Evolutionary conservation across 352 stramenopile species (phyloP), one percentile per base, ranked within the genome.

Genomic region (Globisporangium perplexum): DNA sequence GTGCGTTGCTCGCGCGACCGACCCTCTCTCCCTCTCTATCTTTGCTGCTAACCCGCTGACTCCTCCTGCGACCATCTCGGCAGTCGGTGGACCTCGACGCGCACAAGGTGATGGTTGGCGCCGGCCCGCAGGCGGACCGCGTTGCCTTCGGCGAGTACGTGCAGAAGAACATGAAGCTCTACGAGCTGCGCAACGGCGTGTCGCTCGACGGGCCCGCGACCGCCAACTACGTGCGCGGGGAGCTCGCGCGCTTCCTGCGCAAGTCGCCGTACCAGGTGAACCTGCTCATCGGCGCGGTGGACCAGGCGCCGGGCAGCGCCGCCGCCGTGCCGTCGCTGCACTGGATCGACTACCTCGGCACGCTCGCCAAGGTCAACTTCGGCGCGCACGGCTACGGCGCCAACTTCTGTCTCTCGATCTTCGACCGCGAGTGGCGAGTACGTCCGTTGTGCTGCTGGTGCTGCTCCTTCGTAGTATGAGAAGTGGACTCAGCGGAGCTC

Each of bases 121-220:
- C 74, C 5, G 86, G 86, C 8, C 83, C 81, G 11, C 83, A 93
- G 64, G 81, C 72, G 39, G 83, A 95, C 57, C 86, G 86, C 53
- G 62, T 95, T 17, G 78, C 71, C 41, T 95, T 95, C 55, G 68
- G 74, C 58, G 86, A 95, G 62, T 95, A 94, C 66, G 68, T 95
- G 30, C 83, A 94, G 65, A 95, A 95, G 74, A 95, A 95, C 72
- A 86, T 94, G 74, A 95, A 95, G 76, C 77, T 95, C 7, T 94
- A 95, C 59, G 83, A 95, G 60, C 68, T 95, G 63, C 83, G 81
- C 62, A 93, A 93, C 59, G 86, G 83, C 49, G 83, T 95, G 57
- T 78, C 77, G 64, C 78, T 95, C 39, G 81, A 89, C 59, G 83
- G 83, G 4, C 64, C 80, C 4, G 80, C 83, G 38, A 89, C 86